phyloP scores from a whole-genome alignment of 257 asterid genomes.

The Solanum clarkiae region DNA sequence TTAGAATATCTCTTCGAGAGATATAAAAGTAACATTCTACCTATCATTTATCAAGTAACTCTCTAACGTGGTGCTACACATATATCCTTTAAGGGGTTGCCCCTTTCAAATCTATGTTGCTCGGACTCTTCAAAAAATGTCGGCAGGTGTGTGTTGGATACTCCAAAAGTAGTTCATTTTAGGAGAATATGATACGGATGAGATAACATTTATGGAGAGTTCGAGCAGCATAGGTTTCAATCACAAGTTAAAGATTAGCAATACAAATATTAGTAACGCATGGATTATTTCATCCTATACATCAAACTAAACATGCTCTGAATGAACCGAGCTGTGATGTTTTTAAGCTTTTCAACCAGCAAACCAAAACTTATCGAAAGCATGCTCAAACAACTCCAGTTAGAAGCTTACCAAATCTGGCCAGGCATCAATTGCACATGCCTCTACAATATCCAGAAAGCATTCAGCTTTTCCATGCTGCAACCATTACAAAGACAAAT shows the following conservation, averaged over 20 bases:
- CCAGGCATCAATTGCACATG: conserved; percentile 89
- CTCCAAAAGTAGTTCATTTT: neutral
- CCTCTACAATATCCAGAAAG: conserved; percentile 69
- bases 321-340: neutral
- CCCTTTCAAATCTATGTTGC: neutral
- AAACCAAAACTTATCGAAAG: neutral
- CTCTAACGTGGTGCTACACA: neutral
- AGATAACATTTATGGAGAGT: neutral
- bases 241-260: neutral
- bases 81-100: neutral
- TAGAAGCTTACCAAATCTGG: conserved; percentile 67
- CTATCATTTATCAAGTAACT: neutral
- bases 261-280: neutral
- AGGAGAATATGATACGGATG: neutral
- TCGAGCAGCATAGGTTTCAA: neutral
- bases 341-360: neutral
- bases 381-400: neutral
- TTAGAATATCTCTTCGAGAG: neutral
- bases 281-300: neutral
- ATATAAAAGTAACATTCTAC: neutral
- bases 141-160: neutral
- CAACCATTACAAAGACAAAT: conserved; percentile 6
- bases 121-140: neutral
- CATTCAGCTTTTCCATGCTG: conserved; percentile 85
- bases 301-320: neutral